Percentiles rank a stretch among this genome's conserved stretches.
Evolutionary conservation across 2,329 filamentous ascomycete species (phyloP).

Genomic region (Microsporum audouinii): DNA sequence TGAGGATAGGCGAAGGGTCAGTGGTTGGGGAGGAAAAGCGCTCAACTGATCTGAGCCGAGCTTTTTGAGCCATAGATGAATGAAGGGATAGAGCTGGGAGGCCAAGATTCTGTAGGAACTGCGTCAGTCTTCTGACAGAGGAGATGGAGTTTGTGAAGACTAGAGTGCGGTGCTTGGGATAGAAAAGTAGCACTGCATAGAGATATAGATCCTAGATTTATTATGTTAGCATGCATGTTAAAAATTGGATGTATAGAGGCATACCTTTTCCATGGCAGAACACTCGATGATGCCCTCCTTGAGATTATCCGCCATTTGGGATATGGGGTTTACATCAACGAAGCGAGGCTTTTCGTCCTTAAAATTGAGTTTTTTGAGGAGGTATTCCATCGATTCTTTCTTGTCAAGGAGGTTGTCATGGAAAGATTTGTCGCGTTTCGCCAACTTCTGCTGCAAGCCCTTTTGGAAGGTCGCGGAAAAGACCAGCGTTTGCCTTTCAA

Average conservation of each 20-base stretch:
- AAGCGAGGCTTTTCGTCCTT: slow-evolving; percentile 73
- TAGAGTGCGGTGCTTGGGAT: slow-evolving; percentile 67
- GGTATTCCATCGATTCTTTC: slow-evolving; percentile 79
- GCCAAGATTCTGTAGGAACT: slow-evolving; percentile 71
- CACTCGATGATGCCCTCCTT: slow-evolving; percentile 90
- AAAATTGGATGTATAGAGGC: slow-evolving; percentile 14
- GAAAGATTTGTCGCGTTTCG: slow-evolving; percentile 55
- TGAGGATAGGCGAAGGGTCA: slow-evolving; percentile 55
- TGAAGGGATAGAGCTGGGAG: slow-evolving; percentile 69
- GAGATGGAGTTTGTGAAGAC: slow-evolving; percentile 96
- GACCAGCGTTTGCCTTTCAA: slow-evolving; percentile 70
- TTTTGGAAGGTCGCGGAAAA: slow-evolving; percentile 97
- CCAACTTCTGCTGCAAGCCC: slow-evolving; percentile 78
- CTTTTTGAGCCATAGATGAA: slow-evolving; percentile 92
- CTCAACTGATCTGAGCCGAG: slow-evolving; percentile 82
- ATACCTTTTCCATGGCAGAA: slow-evolving; percentile 79
- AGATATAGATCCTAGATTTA: slow-evolving; percentile 69
- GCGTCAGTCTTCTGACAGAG: slow-evolving; percentile 72
- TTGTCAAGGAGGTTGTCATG: slow-evolving; percentile 54
- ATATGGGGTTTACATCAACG: slow-evolving; percentile 79
- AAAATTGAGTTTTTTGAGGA: slow-evolving; percentile 83
- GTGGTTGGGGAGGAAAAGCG: slow-evolving; percentile 58
- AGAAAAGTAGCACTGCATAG: slow-evolving; percentile 73
- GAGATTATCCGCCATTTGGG: slow-evolving; percentile 75
- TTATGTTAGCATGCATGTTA: slow-evolving; percentile 3